Base-by-base conservation (phyloP, 2,329 filamentous ascomycete species). In the Calycina marina region DNA sequence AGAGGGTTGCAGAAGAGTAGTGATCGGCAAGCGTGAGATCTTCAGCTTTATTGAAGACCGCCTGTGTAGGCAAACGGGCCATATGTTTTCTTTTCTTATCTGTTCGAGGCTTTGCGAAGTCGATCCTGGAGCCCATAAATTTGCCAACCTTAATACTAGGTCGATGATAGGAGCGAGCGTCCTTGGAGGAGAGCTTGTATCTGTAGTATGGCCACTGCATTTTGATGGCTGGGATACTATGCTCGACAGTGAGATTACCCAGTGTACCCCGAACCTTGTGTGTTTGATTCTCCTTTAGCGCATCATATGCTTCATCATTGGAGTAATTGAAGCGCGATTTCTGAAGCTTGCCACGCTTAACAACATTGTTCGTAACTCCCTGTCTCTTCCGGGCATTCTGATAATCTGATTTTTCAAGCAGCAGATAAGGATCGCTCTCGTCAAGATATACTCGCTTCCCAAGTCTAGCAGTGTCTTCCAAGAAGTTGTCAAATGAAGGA, bases 121-220 rank as follows among this genome's bases (percentile, higher is more conserved):
- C 71, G 39, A 88, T 75, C 18, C 72, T 67, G 38, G 77, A 71
- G 27, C 76, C 72, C 28, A 73, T 63, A 45, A 69, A 65, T 45
- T 67, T 72, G 50, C 72, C 72, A 51, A 92, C 82, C 28, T 74
- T 70, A 44, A 93, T 67, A 14, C 72, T 65, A 13, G 85, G 85
- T 6, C 86, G 74, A 54, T 94, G 86, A 56, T 88, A 93, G 24
- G 82, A 80, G 59, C 85, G 56, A 54, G 85, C 62, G 59, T 88
- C 58, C 58, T 79, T 63, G 40, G 69, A 66, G 16, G 73, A 68
- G 13, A 94, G 64, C 49, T 80, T 83, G 35, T 90, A 84, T 50
- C 82, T 83, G 62, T 96, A 98, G 63, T 93, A 96, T 24, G 90
- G 90, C 72, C 83, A 96, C 40, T 92, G 82, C 25, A 98, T 62